Evolutionary conservation across 257 asterid genomes (phyloP).

Genomic region (Paulownia fortunei): DNA sequence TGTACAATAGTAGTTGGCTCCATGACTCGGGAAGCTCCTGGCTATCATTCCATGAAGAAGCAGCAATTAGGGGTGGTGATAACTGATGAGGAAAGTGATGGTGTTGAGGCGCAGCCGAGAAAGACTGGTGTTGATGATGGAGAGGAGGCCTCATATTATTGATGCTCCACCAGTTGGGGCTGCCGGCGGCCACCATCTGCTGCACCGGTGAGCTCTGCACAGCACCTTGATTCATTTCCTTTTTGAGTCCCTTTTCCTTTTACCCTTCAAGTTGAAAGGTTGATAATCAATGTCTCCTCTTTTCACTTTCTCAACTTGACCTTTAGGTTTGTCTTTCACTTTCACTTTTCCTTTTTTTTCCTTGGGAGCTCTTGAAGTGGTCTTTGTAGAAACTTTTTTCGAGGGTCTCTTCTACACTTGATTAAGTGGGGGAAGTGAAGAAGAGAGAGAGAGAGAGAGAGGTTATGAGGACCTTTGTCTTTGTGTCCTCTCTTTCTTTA

Average conservation of each 20-base stretch:
- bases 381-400: conserved; percentile 55
- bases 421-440: conserved; percentile 51
- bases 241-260: neutral
- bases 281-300: conserved; percentile 4
- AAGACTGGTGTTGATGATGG: conserved; percentile 36
- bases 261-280: neutral
- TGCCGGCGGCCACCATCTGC: conserved; percentile 63
- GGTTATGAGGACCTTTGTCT: conserved; percentile 46
- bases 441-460: conserved; percentile 31
- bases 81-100: conserved; percentile 37
- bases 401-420: conserved; percentile 52
- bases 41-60: conserved; percentile 52
- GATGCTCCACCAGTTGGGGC: conserved; percentile 65
- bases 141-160: conserved; percentile 48
- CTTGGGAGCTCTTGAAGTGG: conserved; percentile 39
- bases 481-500: conserved; percentile 32
- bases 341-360: conserved; percentile 41
- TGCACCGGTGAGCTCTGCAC: conserved; percentile 65
- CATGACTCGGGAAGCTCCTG: conserved; percentile 68
- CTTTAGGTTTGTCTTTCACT: conserved; percentile 38
- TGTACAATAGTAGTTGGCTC: conserved; percentile 75
- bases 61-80: conserved; percentile 31
- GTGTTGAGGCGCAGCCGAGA: conserved; percentile 40
- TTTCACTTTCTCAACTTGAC: conserved; percentile 35
- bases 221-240: conserved; percentile 59